Conservation (phyloP, 2,329 filamentous ascomycete species). For the Juglanconis juglandina region DNA sequence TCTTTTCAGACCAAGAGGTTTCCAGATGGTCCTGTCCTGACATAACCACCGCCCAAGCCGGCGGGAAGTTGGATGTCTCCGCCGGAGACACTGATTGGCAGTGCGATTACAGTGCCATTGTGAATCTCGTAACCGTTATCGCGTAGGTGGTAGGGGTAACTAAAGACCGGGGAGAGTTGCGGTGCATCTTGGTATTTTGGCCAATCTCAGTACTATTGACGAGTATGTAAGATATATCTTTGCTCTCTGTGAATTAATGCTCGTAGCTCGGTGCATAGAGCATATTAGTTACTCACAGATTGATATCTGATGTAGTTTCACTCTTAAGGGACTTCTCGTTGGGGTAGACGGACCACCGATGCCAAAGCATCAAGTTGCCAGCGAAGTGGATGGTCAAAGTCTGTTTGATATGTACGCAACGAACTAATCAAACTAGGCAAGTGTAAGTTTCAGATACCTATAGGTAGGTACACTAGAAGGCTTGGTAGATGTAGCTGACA, state of each 20-base stretch:
- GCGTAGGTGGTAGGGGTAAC: constrained; percentile 42
- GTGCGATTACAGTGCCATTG: constrained; percentile 28
- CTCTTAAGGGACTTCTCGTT: background rate
- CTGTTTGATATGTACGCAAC: background rate
- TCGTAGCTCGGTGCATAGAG: background rate
- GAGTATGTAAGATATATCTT: background rate
- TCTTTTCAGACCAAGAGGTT: constrained; percentile 16
- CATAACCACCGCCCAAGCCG: constrained; percentile 45
- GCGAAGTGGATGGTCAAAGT: background rate
- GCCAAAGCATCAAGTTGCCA: background rate
- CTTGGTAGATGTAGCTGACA: too few species aligned
- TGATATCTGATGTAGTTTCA: background rate
- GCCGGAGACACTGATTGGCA: constrained; percentile 25
- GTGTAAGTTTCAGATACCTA: too few species aligned
- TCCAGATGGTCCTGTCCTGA: constrained; percentile 25
- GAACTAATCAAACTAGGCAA: too few species aligned
- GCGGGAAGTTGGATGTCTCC: constrained; percentile 33
- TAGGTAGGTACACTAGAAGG: too few species aligned
- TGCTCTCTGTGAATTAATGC: too few species aligned
- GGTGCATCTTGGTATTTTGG: constrained; percentile 41
- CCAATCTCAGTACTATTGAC: constrained; percentile 47
- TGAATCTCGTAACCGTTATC: constrained; percentile 40
- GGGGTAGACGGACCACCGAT: background rate
- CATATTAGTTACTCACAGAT: background rate
- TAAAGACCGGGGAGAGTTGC: constrained; percentile 47